Percentiles rank a stretch among this genome's conserved stretches.
Evolutionary conservation across 2,329 filamentous ascomycete genomes (phyloP).

Genomic region (Chaetomiaceae sp.): DNA sequence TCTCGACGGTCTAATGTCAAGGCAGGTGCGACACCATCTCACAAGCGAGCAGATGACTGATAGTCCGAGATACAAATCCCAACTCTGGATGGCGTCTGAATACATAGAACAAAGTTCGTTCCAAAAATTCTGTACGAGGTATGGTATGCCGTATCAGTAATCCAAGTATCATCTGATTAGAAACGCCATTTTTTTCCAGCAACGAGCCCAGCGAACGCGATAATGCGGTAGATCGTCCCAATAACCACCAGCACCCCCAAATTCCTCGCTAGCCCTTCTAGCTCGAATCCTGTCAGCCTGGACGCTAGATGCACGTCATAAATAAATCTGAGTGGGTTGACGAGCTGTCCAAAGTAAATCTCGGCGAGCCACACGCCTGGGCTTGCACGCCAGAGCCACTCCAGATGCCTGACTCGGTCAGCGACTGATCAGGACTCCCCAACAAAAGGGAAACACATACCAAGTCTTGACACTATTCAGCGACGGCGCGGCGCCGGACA

Average conservation of each 20-base stretch:
- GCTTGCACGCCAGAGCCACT: slow-evolving; percentile 51
- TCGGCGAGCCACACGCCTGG: slow-evolving; percentile 55
- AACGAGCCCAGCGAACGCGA: too few relatives aligned
- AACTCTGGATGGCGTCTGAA: too few relatives aligned
- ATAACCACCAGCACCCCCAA: neutral
- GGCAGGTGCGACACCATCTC: neutral
- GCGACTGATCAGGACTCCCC: slow-evolving; percentile 49
- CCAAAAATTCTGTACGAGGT: too few relatives aligned
- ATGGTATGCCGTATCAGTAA: too few relatives aligned
- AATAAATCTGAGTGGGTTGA: neutral
- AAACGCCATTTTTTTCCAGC: too few relatives aligned
- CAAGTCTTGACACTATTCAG: too few relatives aligned
- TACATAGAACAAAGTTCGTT: too few relatives aligned
- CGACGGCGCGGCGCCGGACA: too few relatives aligned
- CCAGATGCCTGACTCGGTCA: slow-evolving; percentile 38
- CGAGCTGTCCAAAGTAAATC: slow-evolving; percentile 47
- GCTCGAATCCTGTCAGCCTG: neutral
- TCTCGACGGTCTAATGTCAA: neutral
- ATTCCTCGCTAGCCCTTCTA: neutral
- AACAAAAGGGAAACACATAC: too few relatives aligned
- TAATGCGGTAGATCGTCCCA: slow-evolving; percentile 24
- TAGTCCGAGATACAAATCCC: too few relatives aligned
- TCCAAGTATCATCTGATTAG: too few relatives aligned
- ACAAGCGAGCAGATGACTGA: neutral
- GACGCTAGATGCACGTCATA: neutral